phyloP scores from a whole-genome alignment of 2,329 filamentous ascomycete species.

The Rhexocercosporidium sp. region DNA sequence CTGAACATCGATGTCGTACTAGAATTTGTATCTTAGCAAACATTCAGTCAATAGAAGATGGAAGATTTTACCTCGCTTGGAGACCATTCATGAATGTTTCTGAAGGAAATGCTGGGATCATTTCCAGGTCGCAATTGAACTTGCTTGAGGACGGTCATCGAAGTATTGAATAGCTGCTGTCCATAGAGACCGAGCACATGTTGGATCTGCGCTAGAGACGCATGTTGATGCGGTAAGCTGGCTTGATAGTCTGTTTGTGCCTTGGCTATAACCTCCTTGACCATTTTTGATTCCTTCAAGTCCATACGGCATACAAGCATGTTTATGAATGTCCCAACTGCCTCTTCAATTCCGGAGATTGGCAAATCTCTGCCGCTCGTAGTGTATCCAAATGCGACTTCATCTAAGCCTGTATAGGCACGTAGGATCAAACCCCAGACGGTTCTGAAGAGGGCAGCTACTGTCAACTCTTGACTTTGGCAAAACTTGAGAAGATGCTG shows the following conservation, averaged over 20 bases:
- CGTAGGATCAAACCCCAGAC: constrained; percentile 48
- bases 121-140: constrained; percentile 3
- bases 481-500: constrained; percentile 42
- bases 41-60: not conserved
- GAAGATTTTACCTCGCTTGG: constrained; percentile 20
- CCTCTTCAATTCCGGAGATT: constrained; percentile 50
- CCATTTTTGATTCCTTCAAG: constrained; percentile 20
- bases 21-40: not conserved
- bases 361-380: constrained; percentile 51
- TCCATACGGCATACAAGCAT: constrained; percentile 43
- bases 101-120: constrained; percentile 16
- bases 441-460: constrained; percentile 45
- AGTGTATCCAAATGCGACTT: constrained; percentile 48
- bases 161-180: constrained; percentile 35
- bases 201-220: constrained; percentile 51
- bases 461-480: constrained; percentile 44
- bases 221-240: constrained; percentile 44
- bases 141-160: constrained; percentile 28
- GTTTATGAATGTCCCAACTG: constrained; percentile 52
- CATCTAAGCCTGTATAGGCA: constrained; percentile 43
- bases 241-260: constrained; percentile 43
- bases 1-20: constrained; percentile 5
- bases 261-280: constrained; percentile 38
- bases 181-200: constrained; percentile 27
- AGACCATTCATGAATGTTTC: constrained; percentile 17